Percentiles rank a stretch among this genome's conserved stretches.
These are phyloP conservation scores for Ustilago esculenta DNA, from an alignment of 1,284 basidiomycete species.

Conservation along the genomic window DNA sequence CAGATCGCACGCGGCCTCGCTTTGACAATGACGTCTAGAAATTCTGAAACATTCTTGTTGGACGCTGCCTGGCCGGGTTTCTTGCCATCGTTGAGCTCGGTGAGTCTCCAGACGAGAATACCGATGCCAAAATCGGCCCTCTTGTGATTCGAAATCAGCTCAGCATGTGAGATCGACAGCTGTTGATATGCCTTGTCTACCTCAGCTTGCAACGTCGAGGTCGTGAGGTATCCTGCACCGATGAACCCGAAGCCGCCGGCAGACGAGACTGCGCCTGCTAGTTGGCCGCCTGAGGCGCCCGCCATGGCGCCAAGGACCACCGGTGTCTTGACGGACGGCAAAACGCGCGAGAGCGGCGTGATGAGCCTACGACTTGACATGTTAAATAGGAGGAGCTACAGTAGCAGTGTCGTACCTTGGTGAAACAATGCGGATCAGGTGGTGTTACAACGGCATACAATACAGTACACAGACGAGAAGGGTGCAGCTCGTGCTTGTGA, in stretches of 20 bases:
- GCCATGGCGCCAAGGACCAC: conserved; percentile 62
- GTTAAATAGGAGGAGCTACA: no score
- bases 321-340: conserved; percentile 45
- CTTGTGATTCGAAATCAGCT: conserved; percentile 2
- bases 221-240: conserved; percentile 59
- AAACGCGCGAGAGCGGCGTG: conserved; percentile 21
- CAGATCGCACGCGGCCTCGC: conserved; percentile 55
- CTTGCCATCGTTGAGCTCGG: conserved; percentile 41
- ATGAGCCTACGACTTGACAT: conserved; percentile 29
- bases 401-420: no score
- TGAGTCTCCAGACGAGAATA: conserved; percentile 60
- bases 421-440: no score
- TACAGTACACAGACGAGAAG: no score
- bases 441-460: no score
- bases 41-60: conserved; percentile 20
- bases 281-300: conserved; percentile 54
- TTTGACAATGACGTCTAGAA: conserved; percentile 48
- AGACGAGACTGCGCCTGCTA: conserved; percentile 54
- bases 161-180: conserved; percentile 22
- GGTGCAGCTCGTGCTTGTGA: no score
- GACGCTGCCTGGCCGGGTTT: conserved; percentile 8
- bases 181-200: conserved; percentile 27
- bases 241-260: conserved; percentile 65
- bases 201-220: conserved; percentile 38
- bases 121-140: conserved; percentile 58